Percentiles rank a stretch among this genome's conserved stretches.
Conservation (phyloP, 2,329 filamentous ascomycete species). For the Penicillium hesseltinei region DNA sequence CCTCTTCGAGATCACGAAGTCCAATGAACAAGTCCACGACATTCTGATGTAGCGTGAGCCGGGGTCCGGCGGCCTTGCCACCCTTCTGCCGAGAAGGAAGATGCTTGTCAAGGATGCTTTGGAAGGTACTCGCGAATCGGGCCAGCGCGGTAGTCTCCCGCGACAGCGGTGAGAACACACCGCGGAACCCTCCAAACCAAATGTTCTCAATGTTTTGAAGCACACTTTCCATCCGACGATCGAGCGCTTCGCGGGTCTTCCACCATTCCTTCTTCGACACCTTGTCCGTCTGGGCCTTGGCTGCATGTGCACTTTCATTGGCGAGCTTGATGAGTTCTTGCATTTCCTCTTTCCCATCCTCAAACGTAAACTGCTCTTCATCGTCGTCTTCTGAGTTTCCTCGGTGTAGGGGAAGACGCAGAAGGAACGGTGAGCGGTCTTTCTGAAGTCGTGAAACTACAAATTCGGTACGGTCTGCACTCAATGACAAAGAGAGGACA, state of each 20-base stretch:
- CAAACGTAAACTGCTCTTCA: slow-evolving; percentile 75
- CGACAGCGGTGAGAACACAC: slow-evolving; percentile 78
- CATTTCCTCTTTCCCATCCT: slow-evolving; percentile 75
- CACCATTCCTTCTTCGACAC: slow-evolving; percentile 84
- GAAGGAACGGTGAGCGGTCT: slow-evolving; percentile 74
- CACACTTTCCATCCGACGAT: slow-evolving; percentile 72
- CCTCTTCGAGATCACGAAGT: slow-evolving; percentile 68
- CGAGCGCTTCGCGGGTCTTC: slow-evolving; percentile 77
- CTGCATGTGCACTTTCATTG: slow-evolving; percentile 77
- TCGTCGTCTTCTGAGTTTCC: slow-evolving; percentile 79
- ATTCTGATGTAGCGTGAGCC: slow-evolving; percentile 58
- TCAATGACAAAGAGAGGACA: slow-evolving; percentile 79
- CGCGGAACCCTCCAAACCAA: slow-evolving; percentile 93
- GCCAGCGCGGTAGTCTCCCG: slow-evolving; percentile 64
- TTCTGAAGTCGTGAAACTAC: slow-evolving; percentile 82
- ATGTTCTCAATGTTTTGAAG: slow-evolving; percentile 84
- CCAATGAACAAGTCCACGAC: slow-evolving; percentile 88
- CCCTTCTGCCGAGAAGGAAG: slow-evolving; percentile 73
- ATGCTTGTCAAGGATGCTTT: slow-evolving; percentile 76
- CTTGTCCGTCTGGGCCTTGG: slow-evolving; percentile 68
- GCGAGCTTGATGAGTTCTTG: slow-evolving; percentile 76
- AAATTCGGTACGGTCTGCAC: slow-evolving; percentile 77
- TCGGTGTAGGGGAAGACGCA: slow-evolving; percentile 80
- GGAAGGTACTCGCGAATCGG: slow-evolving; percentile 74
- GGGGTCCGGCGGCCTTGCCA: slow-evolving; percentile 53